Percentiles rank a stretch among this genome's conserved stretches.
phyloP scores from a whole-genome alignment of 2,329 filamentous ascomycete species.

The Dryadomyces sulphureus region DNA sequence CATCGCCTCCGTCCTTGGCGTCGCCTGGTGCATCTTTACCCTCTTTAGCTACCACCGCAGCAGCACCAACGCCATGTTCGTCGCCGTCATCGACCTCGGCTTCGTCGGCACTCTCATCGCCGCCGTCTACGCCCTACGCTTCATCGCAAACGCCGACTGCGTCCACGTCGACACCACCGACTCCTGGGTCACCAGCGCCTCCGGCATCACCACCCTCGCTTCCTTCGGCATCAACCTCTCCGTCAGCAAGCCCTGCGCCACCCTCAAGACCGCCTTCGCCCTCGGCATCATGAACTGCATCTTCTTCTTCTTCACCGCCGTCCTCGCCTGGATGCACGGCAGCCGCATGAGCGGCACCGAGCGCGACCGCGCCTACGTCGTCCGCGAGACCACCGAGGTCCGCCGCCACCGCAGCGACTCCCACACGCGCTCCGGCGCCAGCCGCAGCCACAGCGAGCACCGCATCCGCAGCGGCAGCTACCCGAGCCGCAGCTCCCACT shows the following conservation, averaged over 20 bases:
- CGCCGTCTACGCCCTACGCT: conserved; percentile 43
- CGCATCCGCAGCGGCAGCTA: conserved; percentile 9
- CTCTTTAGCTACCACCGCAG: conserved; percentile 53
- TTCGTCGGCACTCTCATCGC: conserved; percentile 52
- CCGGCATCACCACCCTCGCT: conserved; percentile 42
- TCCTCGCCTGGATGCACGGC: conserved; percentile 51
- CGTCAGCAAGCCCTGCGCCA: conserved; percentile 65
- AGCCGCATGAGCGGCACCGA: conserved; percentile 24
- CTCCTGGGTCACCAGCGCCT: conserved; percentile 42
- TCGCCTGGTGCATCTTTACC: conserved; percentile 49
- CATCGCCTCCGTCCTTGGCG: conserved; percentile 49
- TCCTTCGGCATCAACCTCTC: conserved; percentile 35
- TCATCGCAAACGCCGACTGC: conserved; percentile 53
- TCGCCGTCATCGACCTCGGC: conserved; percentile 42
- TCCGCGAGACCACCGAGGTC: conserved; percentile 32
- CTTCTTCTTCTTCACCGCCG: conserved; percentile 63
- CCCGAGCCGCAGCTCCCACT: conserved; percentile 28
- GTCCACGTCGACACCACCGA: conserved; percentile 34
- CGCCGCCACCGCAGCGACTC: conserved; percentile 21
- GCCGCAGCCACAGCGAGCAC: conserved; percentile 30
- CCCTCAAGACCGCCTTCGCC: conserved; percentile 84
- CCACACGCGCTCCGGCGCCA: conserved; percentile 28
- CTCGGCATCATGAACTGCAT: conserved; percentile 79
- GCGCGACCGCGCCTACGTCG: conserved; percentile 32
- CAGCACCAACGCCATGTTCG: conserved; percentile 43